Conservation (phyloP, 2,329 filamentous ascomycete genomes). For the Tolypocladium pustulatum region DNA sequence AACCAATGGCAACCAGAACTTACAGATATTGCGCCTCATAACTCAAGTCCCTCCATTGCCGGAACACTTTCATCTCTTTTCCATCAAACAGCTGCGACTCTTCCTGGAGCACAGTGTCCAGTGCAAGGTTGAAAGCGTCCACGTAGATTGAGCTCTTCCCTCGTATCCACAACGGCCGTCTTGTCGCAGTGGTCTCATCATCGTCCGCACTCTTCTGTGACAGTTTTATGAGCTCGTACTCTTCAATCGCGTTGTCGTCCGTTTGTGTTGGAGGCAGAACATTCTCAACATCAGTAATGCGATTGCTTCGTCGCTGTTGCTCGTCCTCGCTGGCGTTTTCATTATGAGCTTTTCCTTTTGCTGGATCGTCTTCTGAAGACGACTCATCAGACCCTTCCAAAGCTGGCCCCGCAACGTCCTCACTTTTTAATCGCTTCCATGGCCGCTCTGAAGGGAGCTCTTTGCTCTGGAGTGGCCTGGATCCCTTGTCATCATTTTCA, state of each 20-base stretch:
- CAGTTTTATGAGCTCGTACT: slow-evolving; percentile 63
- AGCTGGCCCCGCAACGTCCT: slow-evolving; percentile 11
- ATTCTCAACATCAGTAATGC: slow-evolving; percentile 26
- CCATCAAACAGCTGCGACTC: slow-evolving; percentile 81
- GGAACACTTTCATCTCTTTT: slow-evolving; percentile 67
- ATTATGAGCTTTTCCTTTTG: not conserved
- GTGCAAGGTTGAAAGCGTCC: slow-evolving; percentile 88
- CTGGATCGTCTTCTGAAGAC: not conserved
- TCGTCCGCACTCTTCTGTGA: slow-evolving; percentile 32
- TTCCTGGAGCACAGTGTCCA: slow-evolving; percentile 81
- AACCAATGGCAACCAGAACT: slow-evolving; percentile 18
- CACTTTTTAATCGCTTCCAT: slow-evolving; percentile 20
- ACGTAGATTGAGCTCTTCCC: slow-evolving; percentile 89
- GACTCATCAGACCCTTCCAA: slow-evolving; percentile 9
- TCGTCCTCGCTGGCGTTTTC: slow-evolving; percentile 6
- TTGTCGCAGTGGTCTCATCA: slow-evolving; percentile 30
- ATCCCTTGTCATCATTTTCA: slow-evolving; percentile 5
- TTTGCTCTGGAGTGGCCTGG: not conserved
- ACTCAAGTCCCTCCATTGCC: slow-evolving; percentile 57
- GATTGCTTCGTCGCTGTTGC: slow-evolving; percentile 6
- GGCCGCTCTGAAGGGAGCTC: slow-evolving; percentile 11
- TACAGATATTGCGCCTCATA: slow-evolving; percentile 91
- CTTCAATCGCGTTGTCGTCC: slow-evolving; percentile 62
- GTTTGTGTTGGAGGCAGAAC: slow-evolving; percentile 58
- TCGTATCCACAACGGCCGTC: slow-evolving; percentile 46